Percentiles rank a stretch among this genome's conserved stretches.
phyloP scores from a whole-genome alignment of 2,329 filamentous ascomycete genomes.

The Emmonsiellopsis sp. region DNA sequence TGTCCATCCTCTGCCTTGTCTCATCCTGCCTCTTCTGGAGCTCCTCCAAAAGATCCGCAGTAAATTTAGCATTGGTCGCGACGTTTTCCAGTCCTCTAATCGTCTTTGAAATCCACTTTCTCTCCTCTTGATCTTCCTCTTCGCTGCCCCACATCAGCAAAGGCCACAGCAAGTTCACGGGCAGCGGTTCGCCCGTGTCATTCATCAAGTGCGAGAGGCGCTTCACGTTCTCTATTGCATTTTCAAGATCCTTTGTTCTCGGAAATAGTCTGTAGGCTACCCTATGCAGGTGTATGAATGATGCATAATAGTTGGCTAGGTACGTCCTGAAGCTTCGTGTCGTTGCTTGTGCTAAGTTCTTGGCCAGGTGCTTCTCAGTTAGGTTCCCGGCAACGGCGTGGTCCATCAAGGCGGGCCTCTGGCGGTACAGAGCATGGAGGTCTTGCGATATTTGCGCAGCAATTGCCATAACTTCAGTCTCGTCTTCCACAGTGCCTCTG shows the following conservation, averaged over 20 bases:
- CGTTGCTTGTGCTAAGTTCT: slow-evolving; percentile 41
- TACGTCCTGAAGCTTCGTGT: slow-evolving; percentile 46
- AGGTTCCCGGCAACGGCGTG: slow-evolving; percentile 45
- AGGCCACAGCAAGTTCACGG: slow-evolving; percentile 49
- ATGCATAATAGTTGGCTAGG: slow-evolving; percentile 47
- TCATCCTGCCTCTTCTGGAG: slow-evolving; percentile 28
- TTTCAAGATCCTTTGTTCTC: slow-evolving; percentile 27
- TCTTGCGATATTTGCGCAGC: slow-evolving; percentile 43
- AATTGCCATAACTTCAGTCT: slow-evolving; percentile 48
- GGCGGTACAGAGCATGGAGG: slow-evolving; percentile 39
- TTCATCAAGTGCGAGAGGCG: slow-evolving; percentile 39
- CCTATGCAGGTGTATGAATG: slow-evolving; percentile 46
- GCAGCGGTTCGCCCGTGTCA: slow-evolving; percentile 29
- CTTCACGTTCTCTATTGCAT: slow-evolving; percentile 42
- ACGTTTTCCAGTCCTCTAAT: slow-evolving; percentile 32
- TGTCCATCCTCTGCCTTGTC: slow-evolving; percentile 25
- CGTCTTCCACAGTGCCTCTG: slow-evolving; percentile 46
- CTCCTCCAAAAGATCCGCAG: slow-evolving; percentile 28
- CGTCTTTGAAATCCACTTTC: slow-evolving; percentile 42
- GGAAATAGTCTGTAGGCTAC: slow-evolving; percentile 48
- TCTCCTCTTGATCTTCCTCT: slow-evolving; percentile 40
- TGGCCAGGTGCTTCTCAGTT: slow-evolving; percentile 41
- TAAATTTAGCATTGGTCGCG: slow-evolving; percentile 28
- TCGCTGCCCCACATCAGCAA: slow-evolving; percentile 47
- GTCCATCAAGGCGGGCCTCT: slow-evolving; percentile 46